Evolutionary conservation across 768 basidiomycete genomes (phyloP), one percentile per base, ranked within the genome.

Genomic region (Amanita rimosa): DNA sequence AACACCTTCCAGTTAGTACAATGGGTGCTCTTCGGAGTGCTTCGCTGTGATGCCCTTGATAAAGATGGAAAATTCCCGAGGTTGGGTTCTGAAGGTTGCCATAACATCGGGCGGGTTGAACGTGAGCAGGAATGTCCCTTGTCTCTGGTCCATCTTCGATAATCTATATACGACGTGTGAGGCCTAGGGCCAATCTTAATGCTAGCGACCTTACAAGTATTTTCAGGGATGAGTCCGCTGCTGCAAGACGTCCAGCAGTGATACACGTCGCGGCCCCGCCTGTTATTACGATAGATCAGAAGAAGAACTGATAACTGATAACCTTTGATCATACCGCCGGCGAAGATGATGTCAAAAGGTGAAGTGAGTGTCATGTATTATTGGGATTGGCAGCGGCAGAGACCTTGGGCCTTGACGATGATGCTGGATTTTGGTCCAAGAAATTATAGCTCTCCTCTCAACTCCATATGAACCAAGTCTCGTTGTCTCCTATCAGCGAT

Each of bases 81-180:
- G 55, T 62, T 31, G 43, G 43, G 1, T 66, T 64, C 0, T 55
- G 50, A 0, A 79, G 54, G 52, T 79, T 72, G 24, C 57, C 55
- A 29, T 73, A 63, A 56, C 61, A 79, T 17, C 71, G 71, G 2
- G 67, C 79, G 0, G 82, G 81, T 40, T 82, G 80, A 4, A 65
- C 61, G 57, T 83, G 78, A 2, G 54, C 52, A 6, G 62, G 66
- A 7, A 73, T 22, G 29, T 79, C 67, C 26, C 65, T 59, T 0
- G 76, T 74, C 49, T 75, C 69, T 4, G 69, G 67, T 1, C 82
- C 83, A 8, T 74, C 69, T 62, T 85, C 83, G 22, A 84, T 57
- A 41, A 83, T 58, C 72, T 72, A 42, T 21, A 6, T 51, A 26
- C 24, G 16, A 17, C 6, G 13, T 6, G 14, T 5, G 17, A 47